Evolutionary conservation across 2,329 filamentous ascomycete genomes (phyloP), one percentile per base, ranked within the genome.

Genomic region (Fusarium protoensiforme): DNA sequence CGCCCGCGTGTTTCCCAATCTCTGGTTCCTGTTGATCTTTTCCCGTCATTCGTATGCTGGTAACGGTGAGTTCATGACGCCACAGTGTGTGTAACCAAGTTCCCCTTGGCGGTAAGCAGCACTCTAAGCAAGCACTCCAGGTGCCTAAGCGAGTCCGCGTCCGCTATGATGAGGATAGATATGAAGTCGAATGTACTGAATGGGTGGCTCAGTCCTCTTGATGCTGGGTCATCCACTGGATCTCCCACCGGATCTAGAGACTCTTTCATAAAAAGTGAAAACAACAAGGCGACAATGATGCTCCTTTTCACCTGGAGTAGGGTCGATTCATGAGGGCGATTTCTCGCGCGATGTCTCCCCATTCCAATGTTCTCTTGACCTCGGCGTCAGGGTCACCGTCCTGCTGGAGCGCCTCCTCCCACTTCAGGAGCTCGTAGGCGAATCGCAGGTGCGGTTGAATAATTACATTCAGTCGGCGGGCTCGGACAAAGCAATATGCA

Each of bases 391-490:
- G 86, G 82, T 82, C 86, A 80, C 83, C 88, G 81, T 84, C 87
- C 51, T 79, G 78, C 78, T 89, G 90, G 69, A 95, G 90, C 35
- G 88, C 83, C 82, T 98, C 96, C 83, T 99, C 96, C 94, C 96
- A 98, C 81, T 97, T 97, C 59, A 99, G 87, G 33, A 99, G 88
- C 84, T 99, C 96, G 79, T 98, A 98, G 75, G 93, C 93, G 83
- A 99, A 99, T 67, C 94, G 90, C 64, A 99, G 87, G 84, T 99
- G 96, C 14, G 96, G 96, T 81, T 99, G 96, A 73, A 99, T 98
- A 73, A 99, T 99, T 61, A 99, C 96, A 79, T 99, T 99, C 56
- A 99, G 87, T 69, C 96, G 89, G 61, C 96, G 90, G 22, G 96
- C 96, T 35, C 96, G 92, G 39, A 99, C 96, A 81, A 96, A 98